A percentile compares a stretch with the other conserved stretches of the same genome.
phyloP scores from a whole-genome alignment of 1,139 yeast genomes.

The Geotrichum klebahnii region DNA sequence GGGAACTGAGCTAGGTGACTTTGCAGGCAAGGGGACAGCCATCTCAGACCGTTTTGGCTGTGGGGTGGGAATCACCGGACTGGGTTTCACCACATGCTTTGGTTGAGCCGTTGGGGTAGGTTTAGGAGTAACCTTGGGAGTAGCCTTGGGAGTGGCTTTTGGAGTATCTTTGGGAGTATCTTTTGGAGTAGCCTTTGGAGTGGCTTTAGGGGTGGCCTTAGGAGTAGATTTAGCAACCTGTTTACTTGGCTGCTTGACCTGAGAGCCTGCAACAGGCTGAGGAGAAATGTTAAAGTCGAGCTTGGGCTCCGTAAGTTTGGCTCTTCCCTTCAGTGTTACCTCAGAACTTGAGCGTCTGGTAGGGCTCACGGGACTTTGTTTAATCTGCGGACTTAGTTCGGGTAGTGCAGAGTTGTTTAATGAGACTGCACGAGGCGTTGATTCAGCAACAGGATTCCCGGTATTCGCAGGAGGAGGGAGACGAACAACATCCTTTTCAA shows the following conservation, averaged over 20 bases:
- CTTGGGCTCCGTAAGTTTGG: conserved; percentile 1
- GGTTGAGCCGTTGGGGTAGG: background rate
- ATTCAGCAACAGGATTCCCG: conserved; percentile 2
- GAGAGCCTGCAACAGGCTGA: background rate
- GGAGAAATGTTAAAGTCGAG: background rate
- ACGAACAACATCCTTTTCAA: conserved; percentile 5
- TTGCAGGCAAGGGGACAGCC: too few species aligned
- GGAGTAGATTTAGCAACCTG: background rate
- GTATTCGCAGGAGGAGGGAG: conserved; percentile 8
- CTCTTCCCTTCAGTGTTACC: background rate
- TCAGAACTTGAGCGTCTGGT: conserved; percentile 9
- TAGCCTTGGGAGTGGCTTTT: background rate
- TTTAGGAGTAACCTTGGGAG: background rate
- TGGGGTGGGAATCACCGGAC: too few species aligned
- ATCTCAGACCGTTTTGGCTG: too few species aligned
- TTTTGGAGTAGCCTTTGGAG: background rate
- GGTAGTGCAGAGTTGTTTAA: conserved; percentile 12
- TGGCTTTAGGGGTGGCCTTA: background rate
- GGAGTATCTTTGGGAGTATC: background rate
- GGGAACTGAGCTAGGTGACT: too few species aligned
- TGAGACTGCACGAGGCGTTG: conserved; percentile 16
- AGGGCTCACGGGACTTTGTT: conserved; percentile 9
- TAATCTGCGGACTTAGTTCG: conserved; percentile 11
- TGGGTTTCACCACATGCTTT: background rate
- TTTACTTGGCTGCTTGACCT: background rate